These are phyloP conservation scores for Blastobotrys muscicola DNA, from an alignment of 805 yeast species.

Conservation along the genomic window DNA sequence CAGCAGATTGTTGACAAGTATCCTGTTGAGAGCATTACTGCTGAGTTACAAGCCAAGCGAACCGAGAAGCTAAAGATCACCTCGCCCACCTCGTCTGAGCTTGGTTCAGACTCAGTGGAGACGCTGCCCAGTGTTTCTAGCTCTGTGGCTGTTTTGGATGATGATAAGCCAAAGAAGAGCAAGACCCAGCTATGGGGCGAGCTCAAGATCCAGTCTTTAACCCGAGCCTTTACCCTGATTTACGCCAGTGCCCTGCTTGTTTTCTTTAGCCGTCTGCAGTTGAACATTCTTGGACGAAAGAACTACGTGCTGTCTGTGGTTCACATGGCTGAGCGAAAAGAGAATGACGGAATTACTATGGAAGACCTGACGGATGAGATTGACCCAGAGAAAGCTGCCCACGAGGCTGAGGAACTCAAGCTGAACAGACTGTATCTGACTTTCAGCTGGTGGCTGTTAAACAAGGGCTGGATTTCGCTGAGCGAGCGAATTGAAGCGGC, in stretches of 20 bases:
- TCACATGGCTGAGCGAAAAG: slow-evolving; percentile 43
- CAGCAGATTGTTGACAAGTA: slow-evolving; percentile 51
- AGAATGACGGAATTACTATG: slow-evolving; percentile 14
- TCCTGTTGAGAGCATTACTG: slow-evolving; percentile 66
- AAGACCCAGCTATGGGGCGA: slow-evolving; percentile 78
- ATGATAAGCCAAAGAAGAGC: slow-evolving; percentile 24
- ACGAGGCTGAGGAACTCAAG: slow-evolving; percentile 23
- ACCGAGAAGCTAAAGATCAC: slow-evolving; percentile 6
- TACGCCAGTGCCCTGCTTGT: slow-evolving; percentile 62
- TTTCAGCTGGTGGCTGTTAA: slow-evolving; percentile 88
- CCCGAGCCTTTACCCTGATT: slow-evolving; percentile 61
- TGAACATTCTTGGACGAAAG: slow-evolving; percentile 79
- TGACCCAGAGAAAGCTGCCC: slow-evolving; percentile 16
- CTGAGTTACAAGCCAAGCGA: slow-evolving; percentile 56
- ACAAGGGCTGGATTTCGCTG: slow-evolving; percentile 68
- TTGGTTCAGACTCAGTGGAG: slow-evolving; percentile 7
- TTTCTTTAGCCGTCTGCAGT: slow-evolving; percentile 74
- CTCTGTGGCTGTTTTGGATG: slow-evolving; percentile 6
- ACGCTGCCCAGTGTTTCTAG: slow-evolving; percentile 10
- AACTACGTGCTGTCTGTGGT: slow-evolving; percentile 76
- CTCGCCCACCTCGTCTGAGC: slow-evolving; percentile 2
- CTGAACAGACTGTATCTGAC: slow-evolving; percentile 74
- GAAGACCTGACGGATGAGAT: slow-evolving; percentile 22
- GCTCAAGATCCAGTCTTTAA: slow-evolving; percentile 61
- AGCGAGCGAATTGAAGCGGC: slow-evolving; percentile 43